Conservation (phyloP, 2,329 filamentous ascomycete genomes). For the Ceratocystiopsis brevicomis region DNA sequence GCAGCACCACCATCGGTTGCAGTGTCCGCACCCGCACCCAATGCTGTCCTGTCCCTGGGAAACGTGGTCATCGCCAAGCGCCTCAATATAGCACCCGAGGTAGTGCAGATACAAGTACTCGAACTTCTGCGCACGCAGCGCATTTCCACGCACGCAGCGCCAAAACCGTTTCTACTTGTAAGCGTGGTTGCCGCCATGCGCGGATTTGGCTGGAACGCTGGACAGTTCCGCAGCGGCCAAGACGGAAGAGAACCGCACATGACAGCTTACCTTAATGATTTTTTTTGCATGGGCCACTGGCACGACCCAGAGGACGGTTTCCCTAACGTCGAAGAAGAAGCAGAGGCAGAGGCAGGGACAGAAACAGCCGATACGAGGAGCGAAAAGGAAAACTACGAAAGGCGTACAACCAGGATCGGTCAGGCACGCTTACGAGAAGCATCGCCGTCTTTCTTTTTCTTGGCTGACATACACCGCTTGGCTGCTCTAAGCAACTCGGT, state of each 20-base stretch:
- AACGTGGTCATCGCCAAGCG: slow-evolving; percentile 51
- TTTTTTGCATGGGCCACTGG: slow-evolving; percentile 75
- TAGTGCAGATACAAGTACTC: slow-evolving; percentile 63
- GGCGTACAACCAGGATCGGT: too few relatives aligned
- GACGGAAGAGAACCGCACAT: slow-evolving; percentile 20
- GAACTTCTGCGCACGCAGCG: slow-evolving; percentile 65
- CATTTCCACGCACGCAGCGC: slow-evolving; percentile 58
- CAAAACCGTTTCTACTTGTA: slow-evolving; percentile 62
- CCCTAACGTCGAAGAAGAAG: slow-evolving; percentile 48
- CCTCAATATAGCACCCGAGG: slow-evolving; percentile 51
- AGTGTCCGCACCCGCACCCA: too few relatives aligned
- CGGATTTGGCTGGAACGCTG: slow-evolving; percentile 17
- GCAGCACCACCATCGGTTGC: too few relatives aligned
- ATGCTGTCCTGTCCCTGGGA: too few relatives aligned
- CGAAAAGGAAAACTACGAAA: too few relatives aligned
- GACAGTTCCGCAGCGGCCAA: not conserved
- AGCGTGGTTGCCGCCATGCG: slow-evolving; percentile 40
- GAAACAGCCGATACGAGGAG: not conserved
- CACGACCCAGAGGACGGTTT: slow-evolving; percentile 57
- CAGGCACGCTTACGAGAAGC: too few relatives aligned
- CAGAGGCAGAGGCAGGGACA: not conserved
- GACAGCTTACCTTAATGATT: slow-evolving; percentile 50
- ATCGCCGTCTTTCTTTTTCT: slow-evolving; percentile 10
- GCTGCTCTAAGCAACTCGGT: slow-evolving; percentile 38
- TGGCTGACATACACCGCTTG: slow-evolving; percentile 38